Percentiles rank a stretch among this genome's conserved stretches.
Evolutionary conservation across 768 basidiomycete species (phyloP).

Genomic region (Exidia glandulosa): DNA sequence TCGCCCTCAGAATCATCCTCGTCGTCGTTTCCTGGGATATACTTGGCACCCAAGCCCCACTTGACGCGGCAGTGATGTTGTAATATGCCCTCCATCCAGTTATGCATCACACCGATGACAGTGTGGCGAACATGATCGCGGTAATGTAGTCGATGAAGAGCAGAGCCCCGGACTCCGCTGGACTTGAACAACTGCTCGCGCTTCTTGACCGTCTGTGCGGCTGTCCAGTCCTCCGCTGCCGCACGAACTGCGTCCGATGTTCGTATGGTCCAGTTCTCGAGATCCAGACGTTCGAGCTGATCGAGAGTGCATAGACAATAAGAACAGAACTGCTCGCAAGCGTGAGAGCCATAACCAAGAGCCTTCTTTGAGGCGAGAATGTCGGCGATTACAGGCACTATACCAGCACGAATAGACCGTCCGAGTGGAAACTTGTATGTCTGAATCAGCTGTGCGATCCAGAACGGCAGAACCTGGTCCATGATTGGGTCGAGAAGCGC

Average conservation of each 20-base stretch:
- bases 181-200: not conserved
- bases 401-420: not conserved
- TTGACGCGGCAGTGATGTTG: conserved; percentile 9
- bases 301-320: conserved; percentile 4
- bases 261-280: not conserved
- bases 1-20: too few relatives aligned
- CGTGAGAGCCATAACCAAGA: conserved; percentile 9
- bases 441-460: not conserved
- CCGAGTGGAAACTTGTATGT: conserved; percentile 1
- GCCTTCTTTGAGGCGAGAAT: conserved; percentile 7
- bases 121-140: conserved; percentile 11
- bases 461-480: not conserved
- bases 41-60: not conserved
- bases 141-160: conserved; percentile 9
- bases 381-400: conserved; percentile 10
- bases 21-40: too few relatives aligned
- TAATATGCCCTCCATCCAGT: conserved; percentile 10
- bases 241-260: not conserved
- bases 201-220: not conserved
- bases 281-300: not conserved
- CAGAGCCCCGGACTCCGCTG: conserved; percentile 11
- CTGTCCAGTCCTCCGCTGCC: not conserved
- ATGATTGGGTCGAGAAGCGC: conserved; percentile 9
- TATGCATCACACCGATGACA: conserved; percentile 14
- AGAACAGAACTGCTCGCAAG: conserved; percentile 4